Evolutionary conservation across 225 moss, liverwort and hornwort species (phyloP), one percentile per base, ranked within the genome.

Genomic region (Straminergon stramineum): DNA sequence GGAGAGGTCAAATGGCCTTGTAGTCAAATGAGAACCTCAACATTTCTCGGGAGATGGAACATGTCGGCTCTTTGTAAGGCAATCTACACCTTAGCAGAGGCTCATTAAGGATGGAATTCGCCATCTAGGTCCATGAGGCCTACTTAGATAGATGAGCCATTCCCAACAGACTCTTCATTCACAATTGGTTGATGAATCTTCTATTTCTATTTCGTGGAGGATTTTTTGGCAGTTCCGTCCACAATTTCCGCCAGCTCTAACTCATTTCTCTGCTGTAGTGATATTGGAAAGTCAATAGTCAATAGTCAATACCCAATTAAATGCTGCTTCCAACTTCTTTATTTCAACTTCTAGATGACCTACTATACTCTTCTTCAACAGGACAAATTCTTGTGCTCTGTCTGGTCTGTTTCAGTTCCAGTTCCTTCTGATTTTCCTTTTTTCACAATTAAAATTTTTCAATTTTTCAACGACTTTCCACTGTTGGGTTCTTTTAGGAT

Each of bases 1-100:
- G 3, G 4, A 3, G 10, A 45, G 5, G 9, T 30, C 45, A 74
- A 45, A 45, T 37, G 43, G 17, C 28, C 2, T 45, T 0, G 6
- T 51, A 0, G 2, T 31, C 27, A 51, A 12, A 75, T 7, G 5
- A 27, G 4, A 3, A 45, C 20, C 0, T 32, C 1, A 32, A 3
- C 20, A 52, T 76, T 52, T 32, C 6, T 20, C 0, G 7, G 7
- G 7, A 76, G 0, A 52, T 19, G 0, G 7, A 52, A 34, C 13
- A 52, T 76, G 20, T 19, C 3, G 0, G 13, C 34, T 34, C 7
- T 21, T 52, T 28, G 7, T 11, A 31, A 2, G 11, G 2, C n/a
- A n/a, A n/a, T 32, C 31, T 48, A 75, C 3, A 3, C 17, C 45
- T 8, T 75, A 10, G 7, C 2, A 1, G 3, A 74, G 15, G 6